Conservation (phyloP, 2,329 filamentous ascomycete genomes). For the Penicillium hesseltinei region DNA sequence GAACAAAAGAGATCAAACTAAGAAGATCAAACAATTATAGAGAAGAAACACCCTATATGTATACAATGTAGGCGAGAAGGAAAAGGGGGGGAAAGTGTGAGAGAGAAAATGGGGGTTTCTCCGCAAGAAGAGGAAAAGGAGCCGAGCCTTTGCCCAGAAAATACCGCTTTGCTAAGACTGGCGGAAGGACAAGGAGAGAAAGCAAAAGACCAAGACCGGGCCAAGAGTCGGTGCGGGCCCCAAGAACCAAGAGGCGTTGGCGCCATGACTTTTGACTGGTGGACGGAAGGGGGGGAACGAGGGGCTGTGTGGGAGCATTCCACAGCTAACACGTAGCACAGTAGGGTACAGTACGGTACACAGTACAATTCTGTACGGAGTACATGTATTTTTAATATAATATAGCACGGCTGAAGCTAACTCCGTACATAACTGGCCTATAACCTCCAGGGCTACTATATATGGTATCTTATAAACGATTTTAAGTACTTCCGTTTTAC, state of each 20-base stretch:
- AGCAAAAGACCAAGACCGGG: conserved; percentile 33
- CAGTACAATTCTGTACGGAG: background rate
- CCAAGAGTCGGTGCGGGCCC: conserved; percentile 33
- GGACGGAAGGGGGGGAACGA: conserved; percentile 2
- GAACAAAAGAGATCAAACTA: conserved; percentile 12
- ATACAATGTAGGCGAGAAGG: conserved; percentile 5
- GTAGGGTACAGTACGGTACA: conserved; percentile 5
- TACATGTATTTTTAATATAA: background rate
- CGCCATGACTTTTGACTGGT: conserved; percentile 17
- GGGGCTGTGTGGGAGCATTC: conserved; percentile 21
- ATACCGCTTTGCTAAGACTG: conserved; percentile 30
- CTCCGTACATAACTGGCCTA: background rate
- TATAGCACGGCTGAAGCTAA: background rate
- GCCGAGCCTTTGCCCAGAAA: conserved; percentile 40
- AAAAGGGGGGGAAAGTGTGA: conserved; percentile 9
- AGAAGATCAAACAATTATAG: conserved; percentile 1
- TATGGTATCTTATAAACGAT: background rate
- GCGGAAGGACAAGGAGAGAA: conserved; percentile 33
- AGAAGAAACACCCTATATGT: background rate
- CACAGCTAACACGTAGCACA: conserved; percentile 9
- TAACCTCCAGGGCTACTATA: background rate
- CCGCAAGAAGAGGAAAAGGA: conserved; percentile 22
- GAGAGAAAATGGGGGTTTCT: conserved; percentile 6
- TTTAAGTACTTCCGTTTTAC: background rate
- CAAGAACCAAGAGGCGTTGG: conserved; percentile 17